phyloP scores from a whole-genome alignment of 2,329 filamentous ascomycete genomes.

The Coniochaeta sp. region DNA sequence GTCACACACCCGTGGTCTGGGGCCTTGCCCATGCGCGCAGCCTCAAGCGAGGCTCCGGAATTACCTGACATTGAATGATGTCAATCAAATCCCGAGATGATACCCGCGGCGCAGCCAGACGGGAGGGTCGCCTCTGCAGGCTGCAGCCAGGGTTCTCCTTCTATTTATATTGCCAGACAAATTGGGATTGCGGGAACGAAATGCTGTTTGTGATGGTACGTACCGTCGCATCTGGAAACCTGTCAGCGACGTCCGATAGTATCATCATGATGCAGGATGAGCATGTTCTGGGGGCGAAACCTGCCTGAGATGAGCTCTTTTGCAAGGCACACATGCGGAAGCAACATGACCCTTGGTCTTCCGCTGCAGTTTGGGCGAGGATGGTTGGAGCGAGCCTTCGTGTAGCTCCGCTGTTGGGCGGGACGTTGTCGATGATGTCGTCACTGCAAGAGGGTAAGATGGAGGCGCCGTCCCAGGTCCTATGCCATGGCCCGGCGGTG shows the following conservation, averaged over 20 bases:
- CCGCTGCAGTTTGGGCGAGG: slow-evolving; percentile 54
- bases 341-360: slow-evolving; percentile 77
- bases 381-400: slow-evolving; percentile 40
- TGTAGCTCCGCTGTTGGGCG: slow-evolving; percentile 9
- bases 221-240: slow-evolving; percentile 54
- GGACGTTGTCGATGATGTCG: not conserved
- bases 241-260: slow-evolving; percentile 22
- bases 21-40: slow-evolving; percentile 11
- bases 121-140: slow-evolving; percentile 10
- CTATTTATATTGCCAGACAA: slow-evolving; percentile 11
- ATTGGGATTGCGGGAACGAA: not conserved
- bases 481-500: slow-evolving; percentile 11
- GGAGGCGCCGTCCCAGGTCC: slow-evolving; percentile 27
- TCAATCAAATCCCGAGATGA: slow-evolving; percentile 17
- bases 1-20: slow-evolving; percentile 18
- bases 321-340: slow-evolving; percentile 80
- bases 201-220: slow-evolving; percentile 25
- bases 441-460: slow-evolving; percentile 21
- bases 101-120: slow-evolving; percentile 13
- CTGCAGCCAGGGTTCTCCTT: slow-evolving; percentile 14
- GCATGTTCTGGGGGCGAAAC: slow-evolving; percentile 11
- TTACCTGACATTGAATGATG: slow-evolving; percentile 18
- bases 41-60: slow-evolving; percentile 18
- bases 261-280: slow-evolving; percentile 3
- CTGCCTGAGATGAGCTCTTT: slow-evolving; percentile 70